Evolutionary conservation across 176 grass and related monocot species (phyloP), one percentile per base, ranked within the genome.

Genomic region (Chrysopogon serrulatus): DNA sequence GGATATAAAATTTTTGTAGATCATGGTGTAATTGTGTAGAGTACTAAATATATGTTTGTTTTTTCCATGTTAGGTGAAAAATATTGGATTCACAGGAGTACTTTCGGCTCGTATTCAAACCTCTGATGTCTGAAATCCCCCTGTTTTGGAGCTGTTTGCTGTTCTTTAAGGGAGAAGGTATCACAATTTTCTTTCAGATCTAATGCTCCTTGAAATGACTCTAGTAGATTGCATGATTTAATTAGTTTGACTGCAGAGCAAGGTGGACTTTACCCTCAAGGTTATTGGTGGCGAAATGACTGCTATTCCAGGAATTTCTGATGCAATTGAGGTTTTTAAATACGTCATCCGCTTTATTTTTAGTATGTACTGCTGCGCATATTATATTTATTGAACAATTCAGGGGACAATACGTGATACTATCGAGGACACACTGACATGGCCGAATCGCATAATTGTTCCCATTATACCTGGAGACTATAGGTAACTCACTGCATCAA

Each of bases 141-240:
- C 67, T 95, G 96, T 87, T 95, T 98, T 85, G 96, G 96, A 75
- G 96, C 96, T 49, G 81, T 95, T 54, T 92, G 82, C 39, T 95
- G 86, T 82, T 98, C 93, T 86, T 88, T 98, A 68, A 95, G 93
- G 88, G 93, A 98, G 78, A 98, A 98, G 93, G 96, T 98, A 85
- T 49, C 69, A 74, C 68, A 63, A 21, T 88, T 77, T 62, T 68
- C 14, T 89, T 76, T 64, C 51, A 31, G 23, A 62, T 84, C 57
- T 71, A 59, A 64, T 47, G 15, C n/a, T 71, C 10, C 40, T 66
- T 21, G 30, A 51, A 9, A 27, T 84, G 17, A 41, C 33, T 27
- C 64, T 70, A 56, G 17, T 39, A 88, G 79, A 48, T 34, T 64
- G 57, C 76, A 74, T 86, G 70, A 87, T 66, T 61, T 28, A 24